Evolutionary conservation across 2,329 filamentous ascomycete genomes (phyloP), one percentile per base, ranked within the genome.

Genomic region (Lecanoromycetidae sp.): DNA sequence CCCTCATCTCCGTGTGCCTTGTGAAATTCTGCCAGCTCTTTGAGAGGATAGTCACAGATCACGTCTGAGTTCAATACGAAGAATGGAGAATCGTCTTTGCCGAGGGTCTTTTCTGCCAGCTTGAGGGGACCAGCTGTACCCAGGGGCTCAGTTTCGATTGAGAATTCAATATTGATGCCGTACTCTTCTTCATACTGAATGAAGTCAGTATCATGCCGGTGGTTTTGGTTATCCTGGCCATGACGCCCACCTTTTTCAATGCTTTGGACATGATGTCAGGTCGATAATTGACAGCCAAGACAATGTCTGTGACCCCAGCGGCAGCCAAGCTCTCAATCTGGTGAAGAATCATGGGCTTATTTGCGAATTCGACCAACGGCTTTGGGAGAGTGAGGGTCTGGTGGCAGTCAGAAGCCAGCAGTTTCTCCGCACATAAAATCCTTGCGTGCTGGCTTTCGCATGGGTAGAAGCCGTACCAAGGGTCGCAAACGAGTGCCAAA

Each of bases 301-400:
- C 90, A 61, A 98, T 94, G 71, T 96, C 88, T 53, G 87, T 96
- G 56, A 96, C 91, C 65, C 90, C 90, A 50, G 87, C 90, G 51
- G 81, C 83, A 57, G 91, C 90, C 57, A 98, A 77, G 56, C 87
- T 87, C 71, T 95, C 87, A 60, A 98, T 86, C 71, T 98, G 90
- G 71, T 96, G 90, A 62, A 93, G 77, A 67, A 98, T 96, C 90
- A 98, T 98, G 65, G 88, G 91, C 71, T 91, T 90, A 77, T 98
- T 98, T 63, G 80, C 87, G 63, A 98, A 98, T 71, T 98, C 90
- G 62, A 98, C 91, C 57, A 98, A 77, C 56, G 91, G 90, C 71
- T 96, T 98, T 53, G 90, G 90, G 57, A 95, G 84, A 43, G 91
- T 95, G 63, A 98, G 80, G 59, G 90, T 98, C 87, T 94, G 65